phyloP scores from a whole-genome alignment of 306 rosid species.

The Dalbergia cochinchinensis region DNA sequence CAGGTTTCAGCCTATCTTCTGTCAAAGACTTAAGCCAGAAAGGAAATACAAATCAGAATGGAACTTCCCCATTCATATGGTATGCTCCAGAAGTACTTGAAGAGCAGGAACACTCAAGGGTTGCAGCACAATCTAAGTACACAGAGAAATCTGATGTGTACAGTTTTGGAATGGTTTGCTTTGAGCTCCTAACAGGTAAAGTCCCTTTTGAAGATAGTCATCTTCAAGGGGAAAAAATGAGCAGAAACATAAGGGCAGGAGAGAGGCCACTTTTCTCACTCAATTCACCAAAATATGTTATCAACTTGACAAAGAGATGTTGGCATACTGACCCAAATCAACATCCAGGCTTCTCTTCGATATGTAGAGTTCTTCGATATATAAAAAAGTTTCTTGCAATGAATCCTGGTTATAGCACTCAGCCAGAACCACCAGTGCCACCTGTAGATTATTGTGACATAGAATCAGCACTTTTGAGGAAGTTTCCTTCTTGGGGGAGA shows the following conservation, averaged over 20 bases:
- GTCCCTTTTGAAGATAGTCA: constrained; percentile 94
- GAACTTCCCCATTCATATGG: constrained; percentile 72
- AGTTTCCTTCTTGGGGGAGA: constrained; percentile 68
- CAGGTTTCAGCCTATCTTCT: constrained; percentile 70
- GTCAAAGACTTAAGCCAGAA: constrained; percentile 54
- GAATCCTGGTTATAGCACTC: constrained; percentile 70
- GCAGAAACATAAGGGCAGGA: constrained; percentile 87
- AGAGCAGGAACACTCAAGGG: constrained; percentile 73
- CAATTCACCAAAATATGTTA: constrained; percentile 67
- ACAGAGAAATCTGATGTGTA: constrained; percentile 87
- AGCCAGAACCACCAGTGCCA: constrained; percentile 65
- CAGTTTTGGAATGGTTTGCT: constrained; percentile 96
- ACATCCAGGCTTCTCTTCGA: constrained; percentile 83
- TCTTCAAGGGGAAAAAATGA: constrained; percentile 94
- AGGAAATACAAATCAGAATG: constrained; percentile 67
- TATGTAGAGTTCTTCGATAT: constrained; percentile 83
- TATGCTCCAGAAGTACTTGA: constrained; percentile 90
- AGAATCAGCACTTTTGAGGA: constrained; percentile 65
- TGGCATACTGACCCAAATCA: constrained; percentile 87
- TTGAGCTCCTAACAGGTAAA: constrained; percentile 88
- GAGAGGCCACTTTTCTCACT: constrained; percentile 89
- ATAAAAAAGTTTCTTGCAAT: constrained; percentile 66
- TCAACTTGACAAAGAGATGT: constrained; percentile 84
- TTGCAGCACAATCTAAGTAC: constrained; percentile 53
- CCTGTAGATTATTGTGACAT: constrained; percentile 79